Base-by-base conservation (phyloP, 257 asterid species). In the Fraxinus excelsior region DNA sequence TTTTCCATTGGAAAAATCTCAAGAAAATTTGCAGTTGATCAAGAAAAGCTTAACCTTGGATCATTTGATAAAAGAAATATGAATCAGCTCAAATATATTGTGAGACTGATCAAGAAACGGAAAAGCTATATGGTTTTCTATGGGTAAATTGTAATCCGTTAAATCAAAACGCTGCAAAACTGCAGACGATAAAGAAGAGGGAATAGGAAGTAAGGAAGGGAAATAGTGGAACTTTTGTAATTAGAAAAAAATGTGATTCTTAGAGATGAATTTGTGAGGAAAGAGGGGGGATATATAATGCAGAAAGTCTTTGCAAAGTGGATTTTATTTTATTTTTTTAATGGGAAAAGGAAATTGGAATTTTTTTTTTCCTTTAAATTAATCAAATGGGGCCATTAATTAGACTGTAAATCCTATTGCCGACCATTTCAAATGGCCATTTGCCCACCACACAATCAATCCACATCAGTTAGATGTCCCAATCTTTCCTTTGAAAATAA, bases 1-100 rank as follows among this genome's bases (percentile, higher is more conserved):
- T 65, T 74, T 37, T 79, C 86, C 86, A 85, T 80, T 70, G 31
- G 29, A 7, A 21, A 56, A 56, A 56, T 18, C 60, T 49, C 5
- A 37, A 49, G 60, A 49, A 49, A 49, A 16, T 49, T 49, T 49
- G 60, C 18, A 13, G 23, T 42, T 18, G 67, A 60, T 60, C 64
- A 53, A 53, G 64, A 53, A 53, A 16, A 53, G 10, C 64, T 42
- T 53, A 53, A 18, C 3, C 4, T 53, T 53, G 62, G 62, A 53
- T 53, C 9, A 49, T 5, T 53, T 13, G 18, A 13, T 44, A 44
- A 18, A 13, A 44, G 6, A 44, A 42, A 44, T n/a, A 44, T 44
- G 53, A 44, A 44, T 13, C 5, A 44, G 51, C 51, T 13, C 53
- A 13, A 14, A 44, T 44, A 13, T 44, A 3, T 42, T 2, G 53